Percentiles rank a stretch among this genome's conserved stretches.
These are phyloP conservation scores for Clitocybe nebularis DNA, from an alignment of 1,284 basidiomycete species.

Conservation along the genomic window DNA sequence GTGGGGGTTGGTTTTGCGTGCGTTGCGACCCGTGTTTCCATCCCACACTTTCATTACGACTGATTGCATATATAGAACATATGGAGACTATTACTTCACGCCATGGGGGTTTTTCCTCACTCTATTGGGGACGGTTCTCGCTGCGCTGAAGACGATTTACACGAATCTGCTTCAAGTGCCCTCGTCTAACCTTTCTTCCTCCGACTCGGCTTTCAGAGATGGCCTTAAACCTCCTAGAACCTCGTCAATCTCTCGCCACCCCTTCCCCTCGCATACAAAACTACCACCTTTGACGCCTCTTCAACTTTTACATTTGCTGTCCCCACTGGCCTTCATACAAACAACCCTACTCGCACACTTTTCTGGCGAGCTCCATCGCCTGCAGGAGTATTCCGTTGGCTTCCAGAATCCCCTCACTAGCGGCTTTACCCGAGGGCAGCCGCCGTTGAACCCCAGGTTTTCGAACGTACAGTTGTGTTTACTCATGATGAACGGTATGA, in stretches of 20 bases:
- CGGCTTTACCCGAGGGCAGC: conserved; percentile 6
- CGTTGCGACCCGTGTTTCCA: conserved; percentile 30
- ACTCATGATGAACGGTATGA: conserved; percentile 72
- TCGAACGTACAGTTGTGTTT: conserved; percentile 38
- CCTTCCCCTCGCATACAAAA: conserved; percentile 9
- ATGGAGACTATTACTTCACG: conserved; percentile 89
- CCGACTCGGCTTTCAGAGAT: neutral
- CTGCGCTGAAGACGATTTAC: conserved; percentile 87
- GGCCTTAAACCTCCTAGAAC: neutral
- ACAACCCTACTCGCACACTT: conserved; percentile 73
- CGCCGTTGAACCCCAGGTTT: conserved; percentile 13
- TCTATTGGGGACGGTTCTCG: conserved; percentile 82
- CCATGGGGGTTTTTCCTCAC: conserved; percentile 80
- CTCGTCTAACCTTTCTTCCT: conserved; percentile 7
- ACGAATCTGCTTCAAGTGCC: conserved; percentile 76
- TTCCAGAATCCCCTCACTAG: neutral
- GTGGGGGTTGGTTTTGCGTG: conserved; percentile 90
- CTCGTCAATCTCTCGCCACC: conserved; percentile 1
- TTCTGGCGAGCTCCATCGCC: conserved; percentile 74
- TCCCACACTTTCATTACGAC: conserved; percentile 6
- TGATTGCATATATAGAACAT: conserved; percentile 52
- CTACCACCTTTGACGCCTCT: conserved; percentile 49
- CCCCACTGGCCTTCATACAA: conserved; percentile 85
- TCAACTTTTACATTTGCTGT: conserved; percentile 86
- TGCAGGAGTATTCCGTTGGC: conserved; percentile 41